Percentiles rank a stretch among this genome's conserved stretches.
Conservation (phyloP, 2,329 filamentous ascomycete species). For the Leptodontidium sp. region DNA sequence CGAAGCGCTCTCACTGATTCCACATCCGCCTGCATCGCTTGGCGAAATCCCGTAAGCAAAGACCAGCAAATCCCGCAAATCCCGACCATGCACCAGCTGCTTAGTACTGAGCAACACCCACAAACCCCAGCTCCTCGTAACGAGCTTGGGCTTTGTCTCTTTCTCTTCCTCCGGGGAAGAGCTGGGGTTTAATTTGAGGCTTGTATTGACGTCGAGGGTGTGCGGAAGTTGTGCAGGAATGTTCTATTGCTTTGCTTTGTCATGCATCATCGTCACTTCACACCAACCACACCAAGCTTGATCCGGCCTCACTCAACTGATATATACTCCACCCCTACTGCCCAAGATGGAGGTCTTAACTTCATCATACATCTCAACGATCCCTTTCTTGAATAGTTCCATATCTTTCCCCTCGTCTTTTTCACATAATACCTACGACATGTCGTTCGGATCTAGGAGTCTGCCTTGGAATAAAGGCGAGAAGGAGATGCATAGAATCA, state of each 20-base stretch:
- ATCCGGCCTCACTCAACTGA: neutral
- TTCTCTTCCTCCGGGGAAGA: neutral
- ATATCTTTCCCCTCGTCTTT: slow-evolving; percentile 7
- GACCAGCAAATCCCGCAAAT: slow-evolving; percentile 17
- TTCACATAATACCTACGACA: neutral
- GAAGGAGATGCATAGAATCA: slow-evolving; percentile 65
- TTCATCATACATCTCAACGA: slow-evolving; percentile 8
- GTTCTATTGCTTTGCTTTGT: slow-evolving; percentile 18
- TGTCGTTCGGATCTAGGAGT: neutral
- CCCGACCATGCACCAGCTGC: slow-evolving; percentile 11
- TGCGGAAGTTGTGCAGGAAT: neutral
- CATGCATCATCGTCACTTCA: neutral
- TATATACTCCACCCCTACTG: neutral
- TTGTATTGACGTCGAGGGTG: neutral
- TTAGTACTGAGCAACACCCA: neutral
- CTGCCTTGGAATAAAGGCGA: slow-evolving; percentile 65
- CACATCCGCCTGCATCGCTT: slow-evolving; percentile 2
- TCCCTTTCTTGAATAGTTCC: neutral
- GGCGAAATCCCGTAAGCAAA: slow-evolving; percentile 1
- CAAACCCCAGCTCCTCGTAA: neutral
- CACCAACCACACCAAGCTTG: neutral
- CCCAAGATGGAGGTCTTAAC: slow-evolving; percentile 5
- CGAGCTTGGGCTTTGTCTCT: neutral
- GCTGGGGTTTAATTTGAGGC: neutral
- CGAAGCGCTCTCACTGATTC: neutral